Evolutionary conservation across 176 grass and related monocot genomes (phyloP), one percentile per base, ranked within the genome.

Genomic region (Dendrocalamus sinicus): DNA sequence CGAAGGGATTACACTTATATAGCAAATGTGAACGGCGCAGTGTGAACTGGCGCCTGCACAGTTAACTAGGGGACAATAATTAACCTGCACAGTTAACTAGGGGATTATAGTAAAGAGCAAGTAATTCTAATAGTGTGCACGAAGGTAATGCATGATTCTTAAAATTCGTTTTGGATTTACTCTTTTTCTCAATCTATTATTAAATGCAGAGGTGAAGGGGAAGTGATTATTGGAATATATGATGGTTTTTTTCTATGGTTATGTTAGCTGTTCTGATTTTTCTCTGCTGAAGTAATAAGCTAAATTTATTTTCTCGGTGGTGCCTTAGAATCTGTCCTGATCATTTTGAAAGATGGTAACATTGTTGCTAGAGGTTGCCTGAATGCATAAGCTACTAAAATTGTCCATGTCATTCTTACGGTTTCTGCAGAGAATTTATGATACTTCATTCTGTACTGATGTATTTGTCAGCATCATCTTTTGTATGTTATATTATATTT

Each of bases 81-180:
- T n/a, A n/a, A n/a, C n/a, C n/a, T n/a, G n/a, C n/a, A n/a, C n/a
- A n/a, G n/a, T n/a, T n/a, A n/a, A n/a, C n/a, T n/a, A n/a, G n/a
- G n/a, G n/a, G n/a, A n/a, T n/a, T n/a, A n/a, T n/a, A n/a, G n/a
- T n/a, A n/a, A n/a, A n/a, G n/a, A n/a, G n/a, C n/a, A n/a, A n/a
- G n/a, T n/a, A n/a, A n/a, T n/a, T n/a, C n/a, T n/a, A n/a, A n/a
- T n/a, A n/a, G n/a, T n/a, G n/a, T 46, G 41, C 58, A 64, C 7
- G 76, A 79, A 78, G 76, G 76, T 78, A 46, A 78, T 47, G 41
- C 26, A 30, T 75, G 15, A 45, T 78, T 78, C 57, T 44, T 24
- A 28, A 14, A 24, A 28, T 50, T 15, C 0, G 3, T 37, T 72
- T 72, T 72, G 48, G 70, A 14, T 48, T 48, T 72, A 48, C 19